Evolutionary conservation across 352 stramenopile species (phyloP), one percentile per base, ranked within the genome.

Genomic region (Phytophthora macrochlamydospora): DNA sequence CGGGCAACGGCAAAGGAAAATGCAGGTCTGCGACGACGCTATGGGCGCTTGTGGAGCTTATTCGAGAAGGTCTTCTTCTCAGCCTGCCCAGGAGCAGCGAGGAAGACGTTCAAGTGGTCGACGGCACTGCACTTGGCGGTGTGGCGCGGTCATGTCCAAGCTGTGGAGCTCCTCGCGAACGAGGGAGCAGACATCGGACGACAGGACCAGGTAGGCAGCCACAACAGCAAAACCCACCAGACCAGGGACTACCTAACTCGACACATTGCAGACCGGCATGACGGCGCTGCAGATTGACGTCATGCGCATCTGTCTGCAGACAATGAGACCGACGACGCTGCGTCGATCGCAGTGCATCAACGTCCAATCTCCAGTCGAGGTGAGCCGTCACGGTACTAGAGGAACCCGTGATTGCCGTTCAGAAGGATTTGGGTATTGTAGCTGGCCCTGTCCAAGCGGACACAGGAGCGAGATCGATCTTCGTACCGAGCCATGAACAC

Each of bases 231-330:
- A 24, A 24, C 18, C 38, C 30, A 7, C 33, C 8, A 51, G 4
- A 56, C 40, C 28, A n/a, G 13, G 9, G 43, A 2, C 35, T 59
- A 7, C 53, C 13, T 24, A 24, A 24, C 18, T 24, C 18, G 18
- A 24, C 18, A 24, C 18, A 24, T 24, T 24, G 8, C 12, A 75
- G 62, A 66, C 64, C 7, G 73, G 78, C 45, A 71, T 81, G 59
- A 83, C 78, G 35, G 65, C 76, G 9, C 71, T 87, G 29, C 68
- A 85, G 56, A 75, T 83, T 51, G 76, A 81, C 13, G 50, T 85
- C 9, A 57, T 82, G 56, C 76, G 76, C 24, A 71, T 81, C 8
- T 75, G 71, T 38, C 63, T 87, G 42, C 63, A 78, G 57, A 77
- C 75, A 43, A 87, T 87, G 76, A 61, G 76, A 6, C 68, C 71